Conservation (phyloP, 306 rosid species). For the Pyrus pyrifolia region DNA sequence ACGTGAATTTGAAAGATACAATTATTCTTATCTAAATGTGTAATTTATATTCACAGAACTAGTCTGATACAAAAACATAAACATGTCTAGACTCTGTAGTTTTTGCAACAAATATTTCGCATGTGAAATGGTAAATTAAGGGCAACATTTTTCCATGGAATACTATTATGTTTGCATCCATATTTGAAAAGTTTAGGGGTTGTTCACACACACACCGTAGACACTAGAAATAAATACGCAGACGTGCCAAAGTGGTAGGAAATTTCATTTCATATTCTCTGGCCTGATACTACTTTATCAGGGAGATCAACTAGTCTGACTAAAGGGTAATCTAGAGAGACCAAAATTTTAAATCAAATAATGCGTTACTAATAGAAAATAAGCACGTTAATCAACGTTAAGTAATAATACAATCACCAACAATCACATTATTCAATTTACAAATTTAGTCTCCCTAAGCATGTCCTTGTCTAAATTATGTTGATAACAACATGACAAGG, state of each 20-base stretch:
- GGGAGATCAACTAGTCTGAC: background rate
- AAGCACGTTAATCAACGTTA: background rate
- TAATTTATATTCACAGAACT: background rate
- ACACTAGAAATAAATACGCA: background rate
- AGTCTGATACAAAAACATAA: too few species aligned
- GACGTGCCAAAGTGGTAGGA: background rate
- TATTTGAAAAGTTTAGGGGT: constrained; percentile 4
- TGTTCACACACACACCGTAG: constrained; percentile 12
- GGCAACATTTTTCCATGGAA: background rate
- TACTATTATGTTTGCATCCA: background rate
- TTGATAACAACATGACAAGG: background rate
- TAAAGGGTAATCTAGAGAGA: background rate
- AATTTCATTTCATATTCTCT: background rate
- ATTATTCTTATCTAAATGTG: background rate
- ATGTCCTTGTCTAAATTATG: background rate
- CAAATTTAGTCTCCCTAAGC: too few species aligned
- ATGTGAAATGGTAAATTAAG: background rate
- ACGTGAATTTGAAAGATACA: background rate
- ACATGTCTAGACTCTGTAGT: too few species aligned
- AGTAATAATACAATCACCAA: too few species aligned
- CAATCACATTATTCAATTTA: too few species aligned
- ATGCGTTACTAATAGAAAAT: too few species aligned
- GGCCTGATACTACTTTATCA: background rate
- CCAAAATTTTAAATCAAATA: too few species aligned
- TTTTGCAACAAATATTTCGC: background rate